A percentile compares a stretch with the other conserved stretches of the same genome.
phyloP scores from a whole-genome alignment of 1,139 yeast genomes.

The Candida sanyaensis region DNA sequence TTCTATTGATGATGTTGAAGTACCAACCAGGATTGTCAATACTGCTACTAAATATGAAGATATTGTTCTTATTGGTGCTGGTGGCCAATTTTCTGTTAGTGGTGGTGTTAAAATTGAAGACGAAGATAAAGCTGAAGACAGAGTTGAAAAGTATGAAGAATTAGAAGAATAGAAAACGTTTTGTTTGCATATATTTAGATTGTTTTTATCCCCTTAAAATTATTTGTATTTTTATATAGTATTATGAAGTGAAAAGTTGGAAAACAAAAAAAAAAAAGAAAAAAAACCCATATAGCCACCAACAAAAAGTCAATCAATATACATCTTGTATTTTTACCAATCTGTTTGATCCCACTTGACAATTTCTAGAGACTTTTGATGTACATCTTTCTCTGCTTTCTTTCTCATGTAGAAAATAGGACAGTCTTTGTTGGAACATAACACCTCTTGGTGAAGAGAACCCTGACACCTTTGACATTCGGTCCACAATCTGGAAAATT shows the following conservation, averaged over 20 bases:
- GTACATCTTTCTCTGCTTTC: conserved; percentile 87
- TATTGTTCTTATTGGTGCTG: conserved; percentile 76
- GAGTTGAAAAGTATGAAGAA: conserved; percentile 53
- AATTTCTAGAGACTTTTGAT: conserved; percentile 67
- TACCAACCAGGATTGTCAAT: conserved; percentile 83
- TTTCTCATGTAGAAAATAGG: conserved; percentile 97
- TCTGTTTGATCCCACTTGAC: conserved; percentile 67
- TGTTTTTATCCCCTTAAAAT: not conserved
- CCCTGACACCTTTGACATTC: conserved; percentile 99
- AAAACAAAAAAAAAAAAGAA: not conserved
- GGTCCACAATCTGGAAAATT: conserved; percentile 92
- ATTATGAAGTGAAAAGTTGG: not conserved
- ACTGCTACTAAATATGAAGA: conserved; percentile 86
- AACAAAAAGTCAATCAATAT: not conserved
- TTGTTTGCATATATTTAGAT: too few relatives aligned
- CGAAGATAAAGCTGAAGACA: conserved; percentile 60
- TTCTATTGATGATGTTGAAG: conserved; percentile 83
- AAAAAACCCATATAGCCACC: too few relatives aligned
- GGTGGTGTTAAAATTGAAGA: conserved; percentile 73
- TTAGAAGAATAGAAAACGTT: conserved; percentile 25
- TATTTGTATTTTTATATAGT: not conserved
- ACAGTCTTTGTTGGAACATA: conserved; percentile 94
- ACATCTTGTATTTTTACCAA: conserved; percentile 38
- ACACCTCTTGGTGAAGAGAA: conserved; percentile 89
- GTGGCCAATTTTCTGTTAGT: conserved; percentile 92